Base-by-base conservation (phyloP, 208 protist species). In the Leishmania guyanensis region DNA sequence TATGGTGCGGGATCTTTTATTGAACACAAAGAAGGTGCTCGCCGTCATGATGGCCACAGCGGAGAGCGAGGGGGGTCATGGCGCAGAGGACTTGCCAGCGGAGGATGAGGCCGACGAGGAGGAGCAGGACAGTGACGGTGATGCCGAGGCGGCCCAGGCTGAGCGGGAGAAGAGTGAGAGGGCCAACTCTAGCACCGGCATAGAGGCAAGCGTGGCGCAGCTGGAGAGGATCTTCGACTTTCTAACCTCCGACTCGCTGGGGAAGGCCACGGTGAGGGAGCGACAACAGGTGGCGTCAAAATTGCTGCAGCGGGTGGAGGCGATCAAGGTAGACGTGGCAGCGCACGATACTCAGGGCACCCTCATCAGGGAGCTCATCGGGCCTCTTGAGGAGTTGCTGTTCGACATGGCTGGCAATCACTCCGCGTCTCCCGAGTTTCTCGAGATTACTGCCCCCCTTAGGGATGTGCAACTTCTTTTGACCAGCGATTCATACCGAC, bases 311-410 rank as follows among this genome's bases (percentile, higher is more conserved):
- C 83, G 71, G 0, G 77, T 95, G 68, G n/a, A 69, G 29, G 43
- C 50, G 0, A 85, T 93, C 51, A 86, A 88, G 43, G 64, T 53
- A 33, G 76, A 62, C 54, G 51, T 88, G 62, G 82, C 65, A 56
- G 77, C 43, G 39, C 64, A 43, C 33, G 77, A 58, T 36, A 80
- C 69, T 9, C 65, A 75, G 20, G 43, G 65, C 56, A 56, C 79
- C 9, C 65, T 90, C 29, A 64, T 92, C 43, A 84, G 43, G 1
- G 89, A 94, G 68, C 82, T 94, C 22, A 86, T 96, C 79, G 58
- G 75, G 5, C 89, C 89, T 0, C 84, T 96, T 50, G 86, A 91
- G 73, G 81, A 87, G 14, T 85, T 94, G 12, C 76, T 96, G 14
- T 68, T 79, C 26, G 78, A 65, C 54, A 86, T 87, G 76, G 77